A percentile compares a stretch with the other conserved stretches of the same genome.
Evolutionary conservation across 2,329 filamentous ascomycete genomes (phyloP).

Genomic region (Trichoderma afroharzianum): DNA sequence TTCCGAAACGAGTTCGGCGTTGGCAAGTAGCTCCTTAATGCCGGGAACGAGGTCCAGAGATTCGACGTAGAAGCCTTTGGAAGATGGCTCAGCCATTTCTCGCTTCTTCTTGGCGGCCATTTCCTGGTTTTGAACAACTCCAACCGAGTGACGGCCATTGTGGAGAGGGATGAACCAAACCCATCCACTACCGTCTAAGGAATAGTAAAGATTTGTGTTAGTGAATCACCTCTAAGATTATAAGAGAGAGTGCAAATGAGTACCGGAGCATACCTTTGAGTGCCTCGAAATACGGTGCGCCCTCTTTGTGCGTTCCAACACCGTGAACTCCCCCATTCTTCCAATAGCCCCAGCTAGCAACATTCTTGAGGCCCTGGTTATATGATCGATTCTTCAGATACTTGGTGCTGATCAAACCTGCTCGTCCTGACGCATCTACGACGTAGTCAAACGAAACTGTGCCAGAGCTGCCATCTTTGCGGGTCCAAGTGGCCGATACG

Average conservation of each 20-base stretch:
- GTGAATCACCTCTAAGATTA: background rate
- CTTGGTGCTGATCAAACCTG: conserved; percentile 44
- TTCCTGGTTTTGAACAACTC: conserved; percentile 41
- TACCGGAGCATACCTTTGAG: conserved; percentile 28
- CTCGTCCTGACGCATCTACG: conserved; percentile 46
- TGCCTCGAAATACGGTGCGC: conserved; percentile 43
- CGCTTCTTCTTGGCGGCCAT: conserved; percentile 33
- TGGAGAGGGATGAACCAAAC: conserved; percentile 49
- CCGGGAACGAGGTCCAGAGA: conserved; percentile 33
- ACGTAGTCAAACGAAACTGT: conserved; percentile 44
- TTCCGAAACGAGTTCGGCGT: conserved; percentile 32
- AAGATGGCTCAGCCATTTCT: conserved; percentile 13
- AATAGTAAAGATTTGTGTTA: background rate
- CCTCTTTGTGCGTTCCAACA: conserved; percentile 33
- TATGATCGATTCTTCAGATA: conserved; percentile 46
- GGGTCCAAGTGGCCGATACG: conserved; percentile 34
- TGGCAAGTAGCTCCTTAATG: conserved; percentile 28
- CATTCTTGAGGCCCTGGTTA: conserved; percentile 47
- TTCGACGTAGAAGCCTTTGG: conserved; percentile 33
- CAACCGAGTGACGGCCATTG: conserved; percentile 42
- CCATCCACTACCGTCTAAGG: conserved; percentile 46
- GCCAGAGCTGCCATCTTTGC: conserved; percentile 36
- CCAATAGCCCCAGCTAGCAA: conserved; percentile 50
- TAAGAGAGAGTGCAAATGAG: background rate
- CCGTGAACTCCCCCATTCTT: conserved; percentile 33